Evolutionary conservation across 257 asterid species (phyloP), one percentile per base, ranked within the genome.

Genomic region (Buddleja alternifolia): DNA sequence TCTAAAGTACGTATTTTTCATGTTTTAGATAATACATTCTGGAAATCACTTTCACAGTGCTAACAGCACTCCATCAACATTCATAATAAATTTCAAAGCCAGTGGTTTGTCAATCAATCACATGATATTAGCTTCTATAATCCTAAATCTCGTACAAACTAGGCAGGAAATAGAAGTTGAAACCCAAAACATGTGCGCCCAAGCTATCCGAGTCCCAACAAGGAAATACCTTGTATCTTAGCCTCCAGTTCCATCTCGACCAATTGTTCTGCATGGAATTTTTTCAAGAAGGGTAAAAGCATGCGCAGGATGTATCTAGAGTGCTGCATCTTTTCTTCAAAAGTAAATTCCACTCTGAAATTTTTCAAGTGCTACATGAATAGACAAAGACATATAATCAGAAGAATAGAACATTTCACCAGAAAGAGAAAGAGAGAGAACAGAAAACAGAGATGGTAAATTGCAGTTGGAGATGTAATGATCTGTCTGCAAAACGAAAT

Each of bases 281-380:
- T 73, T 71, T 74, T 84, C 73, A 90, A 64, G 70, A 81, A 92
- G 40, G 99, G 99, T 61, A 88, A 84, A 75, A 93, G 99, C 57
- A 52, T 36, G 39, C 10, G 70, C 59, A 93, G 70, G 29, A 87
- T 83, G 75, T 86, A 84, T 65, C 78, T 80, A 40, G 96, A 81
- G 77, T 83, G 69, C 66, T 53, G 79, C 65, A 77, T 37, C 72
- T 77, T 85, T 64, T 80, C 86, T 63, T 79, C 88, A 48, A 55
- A 39, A 3, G 58, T 48, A 52, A 78, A 67, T 36, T 76, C 16
- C 44, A 86, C 10, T 52, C 60, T 19, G 65, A 81, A 59, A 47
- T 75, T 62, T 75, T 81, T 77, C 92, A 75, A 73, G 47, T 48
- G 72, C 93, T 86, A 75, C 81, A 77, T 15, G 60, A 21, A 72